phyloP scores from a whole-genome alignment of 2,329 filamentous ascomycete genomes.

The Ophiostoma pallidulum region DNA sequence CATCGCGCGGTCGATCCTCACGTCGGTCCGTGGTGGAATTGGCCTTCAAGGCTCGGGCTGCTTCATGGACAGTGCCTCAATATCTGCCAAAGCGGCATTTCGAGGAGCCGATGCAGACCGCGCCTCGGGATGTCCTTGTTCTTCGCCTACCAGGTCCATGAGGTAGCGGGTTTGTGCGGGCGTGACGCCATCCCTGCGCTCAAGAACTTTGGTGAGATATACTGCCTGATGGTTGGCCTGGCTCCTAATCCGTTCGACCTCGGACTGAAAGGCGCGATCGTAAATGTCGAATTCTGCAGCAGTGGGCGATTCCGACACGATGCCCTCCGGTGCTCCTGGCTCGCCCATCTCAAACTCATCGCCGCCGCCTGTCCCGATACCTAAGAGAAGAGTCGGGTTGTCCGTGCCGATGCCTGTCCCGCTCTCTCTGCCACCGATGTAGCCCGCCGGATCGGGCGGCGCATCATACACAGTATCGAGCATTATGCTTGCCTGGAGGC shows the following conservation, averaged over 20 bases:
- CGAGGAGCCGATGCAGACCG: no score
- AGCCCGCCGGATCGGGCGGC: neutral
- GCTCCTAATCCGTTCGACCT: conserved; percentile 60
- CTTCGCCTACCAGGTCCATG: neutral
- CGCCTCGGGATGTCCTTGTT: neutral
- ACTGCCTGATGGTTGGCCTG: conserved; percentile 31
- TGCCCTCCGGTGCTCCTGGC: conserved; percentile 23
- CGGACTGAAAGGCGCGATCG: conserved; percentile 74
- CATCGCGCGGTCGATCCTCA: no score
- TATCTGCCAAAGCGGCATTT: no score
- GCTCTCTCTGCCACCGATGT: conserved; percentile 38
- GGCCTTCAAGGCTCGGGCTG: no score
- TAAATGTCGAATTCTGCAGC: conserved; percentile 83
- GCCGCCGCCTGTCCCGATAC: conserved; percentile 58
- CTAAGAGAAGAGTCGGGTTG: conserved; percentile 56
- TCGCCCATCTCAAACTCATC: conserved; percentile 35
- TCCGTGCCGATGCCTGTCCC: conserved; percentile 56
- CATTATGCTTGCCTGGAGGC: conserved; percentile 18
- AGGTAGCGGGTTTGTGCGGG: neutral
- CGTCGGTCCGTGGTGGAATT: no score
- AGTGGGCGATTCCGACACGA: conserved; percentile 76
- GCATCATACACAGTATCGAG: neutral
- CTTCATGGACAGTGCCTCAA: no score
- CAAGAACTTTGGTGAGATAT: conserved; percentile 38
- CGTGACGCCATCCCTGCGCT: neutral